Percentiles rank a stretch among this genome's conserved stretches.
Conservation (phyloP, 306 rosid species). For the Quillaja saponaria region DNA sequence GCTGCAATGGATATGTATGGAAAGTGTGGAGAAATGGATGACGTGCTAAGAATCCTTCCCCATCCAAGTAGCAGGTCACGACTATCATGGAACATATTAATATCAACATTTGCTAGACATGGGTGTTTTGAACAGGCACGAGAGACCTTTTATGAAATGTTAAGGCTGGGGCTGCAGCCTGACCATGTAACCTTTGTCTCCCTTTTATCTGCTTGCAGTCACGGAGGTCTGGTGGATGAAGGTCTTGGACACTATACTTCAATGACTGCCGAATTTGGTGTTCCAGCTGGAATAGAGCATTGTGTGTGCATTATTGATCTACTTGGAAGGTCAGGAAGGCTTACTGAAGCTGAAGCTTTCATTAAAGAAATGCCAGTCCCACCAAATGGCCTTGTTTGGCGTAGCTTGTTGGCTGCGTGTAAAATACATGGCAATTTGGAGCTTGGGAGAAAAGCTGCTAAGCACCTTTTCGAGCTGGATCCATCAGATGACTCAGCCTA, state of each 20-base stretch:
- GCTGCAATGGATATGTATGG: conserved; percentile 95
- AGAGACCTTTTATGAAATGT: conserved; percentile 77
- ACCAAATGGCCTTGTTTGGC: conserved; percentile 79
- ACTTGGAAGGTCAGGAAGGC: conserved; percentile 92
- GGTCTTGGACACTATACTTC: conserved; percentile 73
- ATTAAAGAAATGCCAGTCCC: conserved; percentile 60
- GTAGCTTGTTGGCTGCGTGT: conserved; percentile 82
- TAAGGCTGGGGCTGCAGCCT: conserved; percentile 61
- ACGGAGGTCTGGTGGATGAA: conserved; percentile 85
- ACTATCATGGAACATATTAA: conserved; percentile 84
- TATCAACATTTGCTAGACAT: conserved; percentile 82
- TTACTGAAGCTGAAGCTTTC: conserved; percentile 72
- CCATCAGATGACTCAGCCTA: conserved; percentile 85
- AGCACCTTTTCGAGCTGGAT: conserved; percentile 62
- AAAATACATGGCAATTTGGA: conserved; percentile 75
- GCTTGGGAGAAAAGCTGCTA: conserved; percentile 71
- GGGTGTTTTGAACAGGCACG: conserved; percentile 67
- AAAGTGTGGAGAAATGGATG: conserved; percentile 85
- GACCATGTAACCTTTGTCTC: conserved; percentile 91
- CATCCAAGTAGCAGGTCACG: conserved; percentile 51
- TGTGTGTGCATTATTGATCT: conserved; percentile 90
- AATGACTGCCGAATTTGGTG: conserved; percentile 62
- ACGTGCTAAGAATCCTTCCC: conserved; percentile 65
- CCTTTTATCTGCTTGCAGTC: conserved; percentile 89
- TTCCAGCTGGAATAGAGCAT: conserved; percentile 72